phyloP scores from a whole-genome alignment of 2,329 filamentous ascomycete species.

The Akanthomyces muscarius region DNA sequence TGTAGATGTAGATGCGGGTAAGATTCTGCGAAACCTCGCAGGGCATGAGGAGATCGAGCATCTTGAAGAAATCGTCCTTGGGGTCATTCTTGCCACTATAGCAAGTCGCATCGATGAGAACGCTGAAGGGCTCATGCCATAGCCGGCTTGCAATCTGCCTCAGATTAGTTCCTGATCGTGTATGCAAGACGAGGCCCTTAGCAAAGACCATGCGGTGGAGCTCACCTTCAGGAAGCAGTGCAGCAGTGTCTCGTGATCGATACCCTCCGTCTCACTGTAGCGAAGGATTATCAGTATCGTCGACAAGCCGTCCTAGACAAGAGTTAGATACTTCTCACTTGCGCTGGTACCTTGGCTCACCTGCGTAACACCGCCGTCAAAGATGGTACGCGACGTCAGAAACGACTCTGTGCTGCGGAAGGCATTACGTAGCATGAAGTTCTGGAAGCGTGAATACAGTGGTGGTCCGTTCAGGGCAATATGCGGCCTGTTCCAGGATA shows the following conservation, averaged over 20 bases:
- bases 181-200: not conserved
- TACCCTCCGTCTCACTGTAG: slow-evolving; percentile 61
- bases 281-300: slow-evolving; percentile 67
- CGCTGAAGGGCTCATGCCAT: slow-evolving; percentile 65
- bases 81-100: slow-evolving; percentile 65
- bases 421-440: slow-evolving; percentile 69
- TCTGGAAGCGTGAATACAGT: slow-evolving; percentile 64
- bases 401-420: slow-evolving; percentile 63
- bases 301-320: slow-evolving; percentile 56
- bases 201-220: not conserved
- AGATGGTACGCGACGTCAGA: slow-evolving; percentile 60
- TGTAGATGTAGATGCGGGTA: slow-evolving; percentile 63
- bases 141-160: slow-evolving; percentile 61
- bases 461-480: slow-evolving; percentile 61
- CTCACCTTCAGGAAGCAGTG: slow-evolving; percentile 64
- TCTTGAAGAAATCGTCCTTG: slow-evolving; percentile 61
- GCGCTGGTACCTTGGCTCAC: slow-evolving; percentile 28
- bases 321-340: slow-evolving; percentile 18
- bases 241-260: slow-evolving; percentile 62
- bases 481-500: slow-evolving; percentile 65
- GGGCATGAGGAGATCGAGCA: slow-evolving; percentile 59
- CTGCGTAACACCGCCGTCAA: slow-evolving; percentile 68
- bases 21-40: slow-evolving; percentile 57
- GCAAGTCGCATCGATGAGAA: slow-evolving; percentile 66
- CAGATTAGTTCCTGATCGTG: not conserved